These are phyloP conservation scores for Xylariaceae sp. DNA, from an alignment of 2,329 filamentous ascomycete genomes.

Conservation along the genomic window DNA sequence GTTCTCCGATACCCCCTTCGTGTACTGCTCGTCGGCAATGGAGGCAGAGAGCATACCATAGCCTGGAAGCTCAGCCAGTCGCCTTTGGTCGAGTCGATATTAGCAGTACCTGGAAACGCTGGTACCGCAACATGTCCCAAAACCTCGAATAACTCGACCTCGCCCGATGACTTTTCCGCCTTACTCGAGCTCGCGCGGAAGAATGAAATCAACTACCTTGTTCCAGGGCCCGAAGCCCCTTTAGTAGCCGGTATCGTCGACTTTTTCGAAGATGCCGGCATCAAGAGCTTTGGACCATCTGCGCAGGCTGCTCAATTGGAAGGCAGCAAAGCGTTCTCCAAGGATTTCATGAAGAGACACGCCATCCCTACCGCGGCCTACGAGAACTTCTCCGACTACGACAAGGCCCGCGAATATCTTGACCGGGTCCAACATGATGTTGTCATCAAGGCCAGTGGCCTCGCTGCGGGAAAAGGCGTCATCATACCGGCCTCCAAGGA, in stretches of 20 bases:
- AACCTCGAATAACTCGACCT: slow-evolving; percentile 65
- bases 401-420: slow-evolving; percentile 65
- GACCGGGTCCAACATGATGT: slow-evolving; percentile 63
- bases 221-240: slow-evolving; percentile 89
- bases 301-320: slow-evolving; percentile 83
- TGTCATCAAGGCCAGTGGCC: slow-evolving; percentile 88
- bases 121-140: slow-evolving; percentile 69
- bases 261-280: slow-evolving; percentile 67
- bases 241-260: slow-evolving; percentile 84
- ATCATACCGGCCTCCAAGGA: slow-evolving; percentile 76
- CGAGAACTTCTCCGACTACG: slow-evolving; percentile 77
- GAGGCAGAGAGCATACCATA: slow-evolving; percentile 87
- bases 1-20: too few relatives aligned
- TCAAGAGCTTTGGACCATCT: slow-evolving; percentile 79
- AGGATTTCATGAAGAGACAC: slow-evolving; percentile 94
- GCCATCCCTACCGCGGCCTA: slow-evolving; percentile 87
- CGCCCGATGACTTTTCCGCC: slow-evolving; percentile 67
- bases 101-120: slow-evolving; percentile 71
- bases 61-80: slow-evolving; percentile 92
- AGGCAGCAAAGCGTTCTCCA: slow-evolving; percentile 93
- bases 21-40: slow-evolving; percentile 90
- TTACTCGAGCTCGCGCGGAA: slow-evolving; percentile 69
- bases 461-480: slow-evolving; percentile 93
- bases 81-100: slow-evolving; percentile 66
- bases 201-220: slow-evolving; percentile 70